A percentile compares a stretch with the other conserved stretches of the same genome.
These are phyloP conservation scores for Capsella bursapastoris DNA, from an alignment of 345 rosid species.

Conservation along the genomic window DNA sequence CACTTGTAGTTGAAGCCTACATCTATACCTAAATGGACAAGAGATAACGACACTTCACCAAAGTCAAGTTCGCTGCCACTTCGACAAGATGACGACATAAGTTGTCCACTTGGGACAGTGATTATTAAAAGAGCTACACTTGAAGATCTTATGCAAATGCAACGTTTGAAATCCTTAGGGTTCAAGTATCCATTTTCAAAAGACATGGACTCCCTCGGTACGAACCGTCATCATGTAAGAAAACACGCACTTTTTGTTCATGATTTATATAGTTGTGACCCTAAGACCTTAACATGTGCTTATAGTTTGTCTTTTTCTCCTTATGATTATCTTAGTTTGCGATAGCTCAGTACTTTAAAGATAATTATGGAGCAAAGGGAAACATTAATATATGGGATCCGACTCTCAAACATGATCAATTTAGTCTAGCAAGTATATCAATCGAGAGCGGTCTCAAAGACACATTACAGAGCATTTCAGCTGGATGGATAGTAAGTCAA, in stretches of 20 bases:
- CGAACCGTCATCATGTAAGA: conserved; percentile 31
- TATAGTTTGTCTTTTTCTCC: too few species aligned
- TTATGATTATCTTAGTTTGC: conserved; percentile 15
- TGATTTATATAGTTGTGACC: neutral
- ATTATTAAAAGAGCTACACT: conserved; percentile 25
- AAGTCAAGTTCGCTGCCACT: neutral
- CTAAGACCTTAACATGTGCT: neutral
- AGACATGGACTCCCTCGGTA: neutral
- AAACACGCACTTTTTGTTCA: neutral
- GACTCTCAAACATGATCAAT: conserved; percentile 3
- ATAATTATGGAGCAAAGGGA: conserved; percentile 15
- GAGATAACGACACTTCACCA: conserved; percentile 22
- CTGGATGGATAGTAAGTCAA: conserved; percentile 41
- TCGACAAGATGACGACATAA: conserved; percentile 8
- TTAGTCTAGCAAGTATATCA: conserved; percentile 31
- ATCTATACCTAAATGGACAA: conserved; percentile 31
- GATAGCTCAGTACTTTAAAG: neutral
- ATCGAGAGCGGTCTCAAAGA: neutral
- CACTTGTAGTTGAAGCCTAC: conserved; percentile 33
- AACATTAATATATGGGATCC: conserved; percentile 38
- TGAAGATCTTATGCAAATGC: conserved; percentile 25
- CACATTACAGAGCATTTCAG: neutral
- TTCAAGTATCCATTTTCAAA: neutral
- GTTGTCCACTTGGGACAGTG: conserved; percentile 39
- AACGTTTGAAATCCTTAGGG: conserved; percentile 15